phyloP scores from a whole-genome alignment of 1,139 yeast species.

The Starmera stellimalicola region DNA sequence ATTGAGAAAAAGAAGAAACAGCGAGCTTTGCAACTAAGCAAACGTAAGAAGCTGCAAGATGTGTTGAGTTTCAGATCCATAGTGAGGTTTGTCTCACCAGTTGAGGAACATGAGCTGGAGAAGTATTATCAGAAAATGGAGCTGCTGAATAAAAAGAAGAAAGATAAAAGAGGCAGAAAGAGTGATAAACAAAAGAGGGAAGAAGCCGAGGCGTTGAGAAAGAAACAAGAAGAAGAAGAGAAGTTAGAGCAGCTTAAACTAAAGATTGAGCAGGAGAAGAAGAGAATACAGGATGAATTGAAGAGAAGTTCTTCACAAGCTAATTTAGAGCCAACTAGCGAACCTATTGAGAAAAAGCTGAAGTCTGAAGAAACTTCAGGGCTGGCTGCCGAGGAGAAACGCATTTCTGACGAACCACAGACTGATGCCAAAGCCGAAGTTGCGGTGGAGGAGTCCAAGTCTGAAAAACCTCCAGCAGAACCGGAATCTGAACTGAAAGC shows the following conservation, averaged over 20 bases:
- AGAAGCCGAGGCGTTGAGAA: conserved; percentile 14
- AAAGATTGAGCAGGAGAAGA: conserved; percentile 1
- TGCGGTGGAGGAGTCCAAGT: not conserved
- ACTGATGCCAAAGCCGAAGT: not conserved
- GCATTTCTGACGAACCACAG: not conserved
- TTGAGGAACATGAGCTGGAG: conserved; percentile 31
- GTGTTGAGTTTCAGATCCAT: conserved; percentile 42
- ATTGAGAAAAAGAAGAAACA: conserved; percentile 70
- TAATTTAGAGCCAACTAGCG: conserved; percentile 1
- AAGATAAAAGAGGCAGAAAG: conserved; percentile 21
- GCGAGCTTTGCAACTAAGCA: conserved; percentile 60
- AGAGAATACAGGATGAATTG: conserved; percentile 7
- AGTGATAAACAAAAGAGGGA: conserved; percentile 18
- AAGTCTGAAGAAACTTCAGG: not conserved
- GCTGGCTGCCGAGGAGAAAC: not conserved
- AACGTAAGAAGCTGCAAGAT: conserved; percentile 47
- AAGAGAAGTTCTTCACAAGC: conserved; percentile 2
- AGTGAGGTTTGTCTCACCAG: conserved; percentile 34
- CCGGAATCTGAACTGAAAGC: no score
- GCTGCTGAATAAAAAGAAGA: conserved; percentile 27
- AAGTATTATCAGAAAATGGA: conserved; percentile 30
- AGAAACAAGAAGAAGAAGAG: conserved; percentile 10
- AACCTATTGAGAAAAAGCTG: conserved; percentile 1
- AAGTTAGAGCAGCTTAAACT: conserved; percentile 7
- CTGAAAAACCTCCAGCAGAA: no score